Base-by-base conservation (phyloP, 2,329 filamentous ascomycete genomes). In the Fusarium tupiense region DNA sequence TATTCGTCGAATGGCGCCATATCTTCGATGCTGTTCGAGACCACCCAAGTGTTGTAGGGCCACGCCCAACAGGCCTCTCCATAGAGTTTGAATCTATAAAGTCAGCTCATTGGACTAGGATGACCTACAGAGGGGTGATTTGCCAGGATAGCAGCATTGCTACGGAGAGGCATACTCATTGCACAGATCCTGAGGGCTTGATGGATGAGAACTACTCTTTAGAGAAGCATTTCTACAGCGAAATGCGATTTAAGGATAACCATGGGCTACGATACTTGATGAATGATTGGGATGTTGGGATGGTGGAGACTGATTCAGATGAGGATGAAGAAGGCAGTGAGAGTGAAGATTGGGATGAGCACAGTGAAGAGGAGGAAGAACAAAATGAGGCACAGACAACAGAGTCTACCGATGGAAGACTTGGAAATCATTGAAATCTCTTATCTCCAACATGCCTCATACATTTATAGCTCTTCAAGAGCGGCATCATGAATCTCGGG, bases 401-500 rank as follows among this genome's bases (percentile, higher is more conserved):
- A 37, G 9, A 19, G 16, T 37, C 35, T 8, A 5, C 1, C 0
- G 8, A 16, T 35, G 33, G 2, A 35, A 1, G 13, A 16, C 31
- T 33, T 13, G 31, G 31, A 13, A 13, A 13, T 33, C 13, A 13
- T 13, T 13, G 2, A 33, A 33, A 5, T 13, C 31, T 33, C 29
- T 31, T 4, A 31, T 31, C 31, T 31, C 31, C 12, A 13, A 13
- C 31, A 1, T 2, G 33, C 33, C 13, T 33, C 5, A 33, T 33
- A 33, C 33, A 33, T 2, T 33, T 33, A 33, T 8, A 14, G 2
- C 33, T 33, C 33, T 33, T 6, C 33, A 33, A 33, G 33, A 6
- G 33, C 12, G 1, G 33, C 0, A 14, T 33, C 33, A 33, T 33
- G 1, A 33, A 33, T 14, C 13, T 14, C 5, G 13, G 33, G 5